Evolutionary conservation across 345 rosid species (phyloP).

Genomic region (Aquilaria malaccensis): DNA sequence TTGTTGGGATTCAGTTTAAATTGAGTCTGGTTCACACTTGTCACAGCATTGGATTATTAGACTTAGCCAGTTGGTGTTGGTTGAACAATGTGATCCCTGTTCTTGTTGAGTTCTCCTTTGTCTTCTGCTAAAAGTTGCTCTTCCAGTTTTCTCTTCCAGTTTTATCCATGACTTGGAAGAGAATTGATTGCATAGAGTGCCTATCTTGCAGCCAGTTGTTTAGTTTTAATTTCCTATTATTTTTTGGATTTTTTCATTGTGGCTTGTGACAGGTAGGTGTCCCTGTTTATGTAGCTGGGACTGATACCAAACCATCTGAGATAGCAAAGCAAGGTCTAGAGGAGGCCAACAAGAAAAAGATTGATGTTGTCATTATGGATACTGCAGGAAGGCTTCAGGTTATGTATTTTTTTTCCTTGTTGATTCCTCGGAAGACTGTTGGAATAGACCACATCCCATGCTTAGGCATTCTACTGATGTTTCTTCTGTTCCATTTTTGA

Average conservation of each 20-base stretch:
- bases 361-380: constrained; percentile 88
- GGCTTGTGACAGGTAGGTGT: constrained; percentile 72
- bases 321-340: constrained; percentile 82
- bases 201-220: too few relatives aligned
- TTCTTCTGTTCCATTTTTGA: constrained; percentile 5
- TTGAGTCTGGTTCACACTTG: background rate
- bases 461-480: background rate
- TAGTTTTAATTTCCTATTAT: background rate
- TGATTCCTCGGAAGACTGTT: constrained; percentile 10
- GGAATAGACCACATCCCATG: background rate
- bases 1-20: background rate
- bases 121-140: background rate
- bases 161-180: too few relatives aligned
- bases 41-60: too few relatives aligned
- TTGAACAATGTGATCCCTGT: background rate
- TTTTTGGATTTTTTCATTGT: constrained; percentile 25
- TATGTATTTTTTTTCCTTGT: constrained; percentile 9
- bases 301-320: constrained; percentile 78
- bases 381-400: constrained; percentile 99
- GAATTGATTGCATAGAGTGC: too few relatives aligned
- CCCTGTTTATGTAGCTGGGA: constrained; percentile 84
- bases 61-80: too few relatives aligned
- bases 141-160: too few relatives aligned
- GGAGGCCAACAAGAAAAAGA: constrained; percentile 76
- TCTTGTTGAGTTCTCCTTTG: background rate